A percentile compares a stretch with the other conserved stretches of the same genome.
These are phyloP conservation scores for Spathaspora boniae DNA, from an alignment of 805 yeast genomes.

Conservation along the genomic window DNA sequence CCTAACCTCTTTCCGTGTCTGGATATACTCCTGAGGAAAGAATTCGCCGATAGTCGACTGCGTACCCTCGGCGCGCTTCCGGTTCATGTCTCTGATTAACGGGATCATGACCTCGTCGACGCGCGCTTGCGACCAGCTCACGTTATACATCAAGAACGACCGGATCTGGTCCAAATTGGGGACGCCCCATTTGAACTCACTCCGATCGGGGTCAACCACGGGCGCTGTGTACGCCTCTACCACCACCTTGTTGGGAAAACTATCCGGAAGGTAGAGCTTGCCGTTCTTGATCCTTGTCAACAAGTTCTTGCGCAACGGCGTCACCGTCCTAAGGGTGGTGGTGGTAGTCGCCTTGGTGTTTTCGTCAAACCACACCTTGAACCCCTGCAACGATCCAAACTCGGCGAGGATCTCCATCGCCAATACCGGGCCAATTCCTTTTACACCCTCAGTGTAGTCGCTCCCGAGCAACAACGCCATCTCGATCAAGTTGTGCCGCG, in stretches of 20 bases:
- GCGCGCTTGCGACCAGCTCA: constrained; percentile 76
- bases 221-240: constrained; percentile 74
- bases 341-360: constrained; percentile 35
- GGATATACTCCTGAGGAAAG: constrained; percentile 57
- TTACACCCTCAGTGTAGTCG: constrained; percentile 90
- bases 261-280: constrained; percentile 52
- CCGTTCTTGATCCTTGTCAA: constrained; percentile 51
- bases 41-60: constrained; percentile 66
- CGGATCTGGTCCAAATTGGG: constrained; percentile 83
- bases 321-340: constrained; percentile 37
- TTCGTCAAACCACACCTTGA: constrained; percentile 58
- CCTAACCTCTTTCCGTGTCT: constrained; percentile 42
- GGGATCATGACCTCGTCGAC: constrained; percentile 87
- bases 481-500: constrained; percentile 63
- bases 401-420: constrained; percentile 90
- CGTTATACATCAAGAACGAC: constrained; percentile 59
- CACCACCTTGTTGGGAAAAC: constrained; percentile 70
- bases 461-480: constrained; percentile 86
- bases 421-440: constrained; percentile 91
- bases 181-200: constrained; percentile 83
- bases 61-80: constrained; percentile 48
- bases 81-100: constrained; percentile 73
- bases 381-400: constrained; percentile 47
- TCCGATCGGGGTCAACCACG: constrained; percentile 77
- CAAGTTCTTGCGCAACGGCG: constrained; percentile 54